These are phyloP conservation scores for Funneliformis caledonium DNA, from an alignment of 371 early-diverging fungal genomes.

Conservation along the genomic window DNA sequence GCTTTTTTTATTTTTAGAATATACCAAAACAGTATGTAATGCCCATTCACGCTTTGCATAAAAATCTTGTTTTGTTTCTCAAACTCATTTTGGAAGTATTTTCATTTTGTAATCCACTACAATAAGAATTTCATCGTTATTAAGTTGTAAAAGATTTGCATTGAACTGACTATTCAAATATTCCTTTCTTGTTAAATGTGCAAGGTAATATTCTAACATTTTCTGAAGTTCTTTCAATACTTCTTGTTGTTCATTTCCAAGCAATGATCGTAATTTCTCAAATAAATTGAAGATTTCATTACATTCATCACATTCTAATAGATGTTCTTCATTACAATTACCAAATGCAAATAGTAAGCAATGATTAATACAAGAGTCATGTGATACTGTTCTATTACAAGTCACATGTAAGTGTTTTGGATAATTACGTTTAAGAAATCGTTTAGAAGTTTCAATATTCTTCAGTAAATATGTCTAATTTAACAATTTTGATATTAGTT, in stretches of 20 bases:
- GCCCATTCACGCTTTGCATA: no score
- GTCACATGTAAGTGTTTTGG: neutral
- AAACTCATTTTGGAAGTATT: no score
- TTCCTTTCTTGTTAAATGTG: no score
- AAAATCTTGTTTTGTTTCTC: no score
- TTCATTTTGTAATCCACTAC: no score
- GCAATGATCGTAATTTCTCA: neutral
- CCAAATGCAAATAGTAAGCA: conserved; percentile 4
- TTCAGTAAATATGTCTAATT: neutral
- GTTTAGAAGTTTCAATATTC: neutral
- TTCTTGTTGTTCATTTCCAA: neutral
- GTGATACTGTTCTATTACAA: neutral
- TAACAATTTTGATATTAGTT: neutral
- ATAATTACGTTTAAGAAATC: conserved; percentile 2
- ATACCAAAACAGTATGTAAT: no score
- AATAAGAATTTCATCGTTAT: no score
- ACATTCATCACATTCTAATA: conserved; percentile 5
- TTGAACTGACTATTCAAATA: no score
- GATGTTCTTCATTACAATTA: neutral
- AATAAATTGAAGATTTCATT: neutral
- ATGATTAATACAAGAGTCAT: neutral
- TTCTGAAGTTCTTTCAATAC: neutral
- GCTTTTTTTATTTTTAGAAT: no score
- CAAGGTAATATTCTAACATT: conserved; percentile 6
- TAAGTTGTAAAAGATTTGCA: no score